Percentiles rank a stretch among this genome's conserved stretches.
Conservation (phyloP, 1,139 yeast genomes). For the Hansenula lynferdii region DNA sequence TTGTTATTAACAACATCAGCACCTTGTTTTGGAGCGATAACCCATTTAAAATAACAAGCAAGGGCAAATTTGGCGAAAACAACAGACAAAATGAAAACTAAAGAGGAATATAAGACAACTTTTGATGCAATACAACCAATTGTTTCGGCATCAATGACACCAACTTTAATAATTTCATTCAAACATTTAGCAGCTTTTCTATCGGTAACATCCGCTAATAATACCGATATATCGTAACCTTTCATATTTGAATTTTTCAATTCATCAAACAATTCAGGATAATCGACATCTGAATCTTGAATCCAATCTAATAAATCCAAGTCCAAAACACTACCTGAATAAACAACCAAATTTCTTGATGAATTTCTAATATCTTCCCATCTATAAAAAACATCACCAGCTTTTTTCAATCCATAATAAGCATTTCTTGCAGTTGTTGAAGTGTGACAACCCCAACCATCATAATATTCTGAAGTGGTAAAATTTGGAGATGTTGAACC, state of each 20-base stretch:
- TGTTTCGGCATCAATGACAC: slow-evolving; percentile 82
- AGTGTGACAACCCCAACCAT: slow-evolving; percentile 93
- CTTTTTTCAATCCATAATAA: slow-evolving; percentile 54
- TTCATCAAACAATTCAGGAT: slow-evolving; percentile 67
- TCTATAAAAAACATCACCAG: slow-evolving; percentile 79
- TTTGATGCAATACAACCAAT: slow-evolving; percentile 95
- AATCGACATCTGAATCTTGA: slow-evolving; percentile 57
- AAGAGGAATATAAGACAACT: slow-evolving; percentile 73
- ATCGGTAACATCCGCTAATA: slow-evolving; percentile 64
- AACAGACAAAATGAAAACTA: slow-evolving; percentile 78
- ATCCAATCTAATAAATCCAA: slow-evolving; percentile 74
- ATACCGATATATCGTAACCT: slow-evolving; percentile 80
- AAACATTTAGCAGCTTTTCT: slow-evolving; percentile 76
- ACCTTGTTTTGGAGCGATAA: slow-evolving; percentile 74
- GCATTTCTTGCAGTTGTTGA: slow-evolving; percentile 60
- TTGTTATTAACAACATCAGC: slow-evolving; percentile 58
- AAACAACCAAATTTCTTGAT: slow-evolving; percentile 77
- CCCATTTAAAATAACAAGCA: slow-evolving; percentile 90
- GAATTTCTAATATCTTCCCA: slow-evolving; percentile 81
- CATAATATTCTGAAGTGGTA: slow-evolving; percentile 51
- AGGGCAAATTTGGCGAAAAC: slow-evolving; percentile 71
- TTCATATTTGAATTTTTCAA: slow-evolving; percentile 52
- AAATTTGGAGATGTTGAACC: slow-evolving; percentile 66
- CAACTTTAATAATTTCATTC: slow-evolving; percentile 84
- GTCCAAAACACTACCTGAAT: slow-evolving; percentile 84